A percentile compares a stretch with the other conserved stretches of the same genome.
Evolutionary conservation across 176 grass and related monocot genomes (phyloP).

Genomic region (barley (Hordeum vulgare)): MorexV3_pseudomolecules_assembly NC_058523.1:480609203-480609702

Average conservation of each 20-base stretch:
- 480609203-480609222: too few species aligned
- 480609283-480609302: too few species aligned
- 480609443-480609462: constrained; percentile 37
- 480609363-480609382: too few species aligned
- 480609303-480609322: too few species aligned
- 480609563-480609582: constrained; percentile 54
- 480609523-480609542: constrained; percentile 49
- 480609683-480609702: constrained; percentile 79
- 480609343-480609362: too few species aligned
- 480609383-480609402: too few species aligned
- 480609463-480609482: constrained; percentile 31
- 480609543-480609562: constrained; percentile 73
- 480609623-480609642: constrained; percentile 64
- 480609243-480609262: too few species aligned
- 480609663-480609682: constrained; percentile 77
- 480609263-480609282: too few species aligned
- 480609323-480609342: too few species aligned
- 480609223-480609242: too few species aligned
- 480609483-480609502: constrained; percentile 53
- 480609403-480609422: too few species aligned
- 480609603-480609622: constrained; percentile 77
- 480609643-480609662: constrained; percentile 65
- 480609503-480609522: constrained; percentile 83
- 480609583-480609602: constrained; percentile 57
- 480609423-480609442: constrained; percentile 63